These are phyloP conservation scores for Myxozyma vanderwaltii DNA, from an alignment of 805 yeast species.

Conservation along the genomic window DNA sequence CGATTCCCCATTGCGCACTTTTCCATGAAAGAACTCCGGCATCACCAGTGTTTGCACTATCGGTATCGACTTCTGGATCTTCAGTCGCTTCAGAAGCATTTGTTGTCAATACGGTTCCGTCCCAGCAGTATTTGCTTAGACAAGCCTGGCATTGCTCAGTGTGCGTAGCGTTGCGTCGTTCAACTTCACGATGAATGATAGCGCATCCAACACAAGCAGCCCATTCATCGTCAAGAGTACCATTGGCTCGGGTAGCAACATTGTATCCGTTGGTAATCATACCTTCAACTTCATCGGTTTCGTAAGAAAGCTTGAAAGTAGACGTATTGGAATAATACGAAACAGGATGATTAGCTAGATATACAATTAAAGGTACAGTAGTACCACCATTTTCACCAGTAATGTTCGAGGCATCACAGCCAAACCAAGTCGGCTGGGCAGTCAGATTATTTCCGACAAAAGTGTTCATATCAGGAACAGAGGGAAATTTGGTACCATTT, in stretches of 20 bases:
- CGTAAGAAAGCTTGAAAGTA: slow-evolving; percentile 68
- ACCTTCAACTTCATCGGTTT: slow-evolving; percentile 56
- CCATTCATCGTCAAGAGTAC: slow-evolving; percentile 70
- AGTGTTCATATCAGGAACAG: slow-evolving; percentile 70
- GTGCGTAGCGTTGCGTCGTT: slow-evolving; percentile 62
- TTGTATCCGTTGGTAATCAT: slow-evolving; percentile 79
- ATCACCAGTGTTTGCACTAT: slow-evolving; percentile 7
- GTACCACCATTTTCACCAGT: slow-evolving; percentile 51
- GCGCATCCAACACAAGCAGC: slow-evolving; percentile 83
- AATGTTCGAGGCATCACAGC: slow-evolving; percentile 69
- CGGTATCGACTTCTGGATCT: slow-evolving; percentile 12
- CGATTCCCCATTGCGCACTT: slow-evolving; percentile 10
- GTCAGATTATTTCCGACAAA: slow-evolving; percentile 64
- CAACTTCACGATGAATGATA: slow-evolving; percentile 75
- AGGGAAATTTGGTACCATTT: slow-evolving; percentile 68
- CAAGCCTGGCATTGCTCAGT: slow-evolving; percentile 74
- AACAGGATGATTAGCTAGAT: slow-evolving; percentile 71
- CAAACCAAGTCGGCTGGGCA: slow-evolving; percentile 75
- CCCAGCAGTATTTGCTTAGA: slow-evolving; percentile 78
- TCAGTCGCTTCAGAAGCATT: slow-evolving; percentile 18
- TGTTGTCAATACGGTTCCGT: slow-evolving; percentile 47
- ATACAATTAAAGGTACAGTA: slow-evolving; percentile 74
- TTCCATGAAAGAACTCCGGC: slow-evolving; percentile 3
- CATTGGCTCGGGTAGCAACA: slow-evolving; percentile 65
- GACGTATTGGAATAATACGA: slow-evolving; percentile 67